Base-by-base conservation (phyloP, 2,329 filamentous ascomycete genomes). In the Cryphonectria radicalis region DNA sequence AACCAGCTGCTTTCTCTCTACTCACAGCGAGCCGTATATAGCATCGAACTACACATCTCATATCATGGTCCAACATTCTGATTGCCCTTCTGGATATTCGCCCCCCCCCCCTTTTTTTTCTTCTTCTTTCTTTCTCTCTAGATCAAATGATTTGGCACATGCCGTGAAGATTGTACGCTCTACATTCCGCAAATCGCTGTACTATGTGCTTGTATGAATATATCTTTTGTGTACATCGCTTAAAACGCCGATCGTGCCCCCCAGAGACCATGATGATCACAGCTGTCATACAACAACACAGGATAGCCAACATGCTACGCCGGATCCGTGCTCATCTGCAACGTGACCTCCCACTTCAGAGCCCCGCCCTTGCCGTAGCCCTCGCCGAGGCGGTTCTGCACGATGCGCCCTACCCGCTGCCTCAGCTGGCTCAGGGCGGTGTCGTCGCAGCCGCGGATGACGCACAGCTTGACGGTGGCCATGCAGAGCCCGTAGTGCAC, bases 401-500 rank as follows among this genome's bases (percentile, higher is more conserved):
- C 90, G 77, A 98, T 83, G 71, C 91, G 91, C 22, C 89, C 87
- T 66, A 98, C 89, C 63, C 93, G 90, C 74, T 92, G 91, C 71
- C 95, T 89, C 74, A 98, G 81, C 76, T 91, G 92, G 71, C 87
- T 86, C 72, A 97, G 83, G 7, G 91, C 88, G 19, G 91, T 89
- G 73, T 96, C 93, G 60, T 92, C 90, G 63, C 81, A 84, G 5
- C 91, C 91, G 73, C 82, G 84, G 5, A 83, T 80, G 37, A 97
- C 88, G 72, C 91, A 88, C 28, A 99, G 82, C 80, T 94, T 97
- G 75, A 99, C 81, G 79, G 97, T 98, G 11, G 96, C 96, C 92
- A 98, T 97, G 78, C 94, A 97, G 57, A 98, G 85, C 1, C 95
- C 95, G 79, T 98, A 98, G 81, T 99, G 96, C 19, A 98, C 96